Evolutionary conservation across 805 yeast genomes (phyloP).

Genomic region (Kazachstania martiniae): DNA sequence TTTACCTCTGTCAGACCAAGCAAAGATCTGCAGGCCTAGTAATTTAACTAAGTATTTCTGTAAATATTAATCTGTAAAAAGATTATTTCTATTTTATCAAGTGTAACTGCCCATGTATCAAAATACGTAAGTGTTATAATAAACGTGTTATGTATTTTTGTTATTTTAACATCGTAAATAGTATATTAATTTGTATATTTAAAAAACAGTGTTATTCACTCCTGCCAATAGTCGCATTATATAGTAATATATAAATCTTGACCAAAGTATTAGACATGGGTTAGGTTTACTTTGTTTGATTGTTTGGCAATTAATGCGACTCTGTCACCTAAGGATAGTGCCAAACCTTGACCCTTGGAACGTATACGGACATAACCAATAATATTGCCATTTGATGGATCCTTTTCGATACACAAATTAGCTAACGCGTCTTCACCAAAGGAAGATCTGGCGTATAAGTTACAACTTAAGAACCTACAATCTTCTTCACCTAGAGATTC

Average conservation of each 20-base stretch:
- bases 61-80: too few relatives aligned
- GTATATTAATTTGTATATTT: too few relatives aligned
- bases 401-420: slow-evolving; percentile 83
- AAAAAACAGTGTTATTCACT: too few relatives aligned
- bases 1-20: too few relatives aligned
- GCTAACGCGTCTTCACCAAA: slow-evolving; percentile 98
- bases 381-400: slow-evolving; percentile 53
- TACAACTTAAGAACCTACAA: slow-evolving; percentile 72
- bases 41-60: too few relatives aligned
- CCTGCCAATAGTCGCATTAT: too few relatives aligned
- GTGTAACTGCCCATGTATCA: too few relatives aligned
- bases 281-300: slow-evolving; percentile 30
- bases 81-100: too few relatives aligned
- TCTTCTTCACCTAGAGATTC: slow-evolving; percentile 86
- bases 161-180: too few relatives aligned
- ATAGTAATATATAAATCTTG: background rate
- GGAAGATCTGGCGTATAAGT: slow-evolving; percentile 80
- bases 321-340: slow-evolving; percentile 86
- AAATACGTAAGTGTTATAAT: too few relatives aligned
- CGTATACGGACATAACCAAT: slow-evolving; percentile 94
- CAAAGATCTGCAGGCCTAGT: too few relatives aligned
- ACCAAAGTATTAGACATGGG: slow-evolving; percentile 19
- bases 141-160: too few relatives aligned
- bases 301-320: slow-evolving; percentile 74
- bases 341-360: slow-evolving; percentile 96